Base-by-base conservation (phyloP, 1,284 basidiomycete species). In the Ustilago nuda region DNA sequence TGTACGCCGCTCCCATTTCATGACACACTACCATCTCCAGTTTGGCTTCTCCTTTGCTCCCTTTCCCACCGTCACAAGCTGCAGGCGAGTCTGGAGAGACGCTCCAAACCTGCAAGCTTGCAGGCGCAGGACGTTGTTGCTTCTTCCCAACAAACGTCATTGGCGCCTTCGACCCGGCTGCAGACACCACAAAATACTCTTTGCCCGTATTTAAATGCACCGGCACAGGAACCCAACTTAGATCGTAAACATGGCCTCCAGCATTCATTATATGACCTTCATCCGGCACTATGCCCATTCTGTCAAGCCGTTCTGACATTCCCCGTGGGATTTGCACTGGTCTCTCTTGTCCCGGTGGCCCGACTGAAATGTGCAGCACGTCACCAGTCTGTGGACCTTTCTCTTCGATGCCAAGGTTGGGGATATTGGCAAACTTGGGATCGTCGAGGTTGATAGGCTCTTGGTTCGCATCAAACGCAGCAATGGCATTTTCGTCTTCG, bases 41-140 rank as follows among this genome's bases (percentile, higher is more conserved):
- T 46, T 53, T 58, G 0, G 76, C 69, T 8, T 69, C 39, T 4
- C 76, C 72, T 39, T 75, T 72, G 17, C 19, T 11, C 4, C 32
- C 35, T 41, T 37, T 39, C 15, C 13, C 1, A 30, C 33, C 37
- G 11, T 27, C 19, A 7, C 4, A 15, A 23, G 54, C 13, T 15
- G 13, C 13, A 32, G 36, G 15, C 3, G 53, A 30, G 39, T 78
- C 65, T 4, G 72, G 76, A 17, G 74, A 51, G 0, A 80, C 61
- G 35, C 76, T 78, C 78, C 78, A 80, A 11, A 80, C 62, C 64
- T 80, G 78, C 51, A 80, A 35, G n/a, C 55, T 64, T 3, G 60
- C 76, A 8, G 61, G 56, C 11, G 36, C 30, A 3, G 64, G 63
- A 0, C 58, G 12, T 5, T 32, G 4, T n/a, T 53, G 54, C 19